Conservation (phyloP, 164 flowering plant species). For the Saururus chinensis region DNA sequence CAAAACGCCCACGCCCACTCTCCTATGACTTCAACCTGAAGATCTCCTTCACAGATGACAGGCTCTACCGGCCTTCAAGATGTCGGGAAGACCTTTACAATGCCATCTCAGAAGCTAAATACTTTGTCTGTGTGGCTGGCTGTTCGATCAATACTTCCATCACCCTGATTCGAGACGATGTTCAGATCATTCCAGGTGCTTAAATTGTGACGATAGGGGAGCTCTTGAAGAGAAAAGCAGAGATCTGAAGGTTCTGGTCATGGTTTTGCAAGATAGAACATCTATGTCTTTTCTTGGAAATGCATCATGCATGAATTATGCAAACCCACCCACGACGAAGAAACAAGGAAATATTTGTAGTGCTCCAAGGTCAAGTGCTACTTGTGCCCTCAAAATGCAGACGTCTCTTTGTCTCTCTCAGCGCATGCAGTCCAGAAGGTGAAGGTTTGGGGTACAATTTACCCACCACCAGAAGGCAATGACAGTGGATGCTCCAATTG, state of each 20-base stretch:
- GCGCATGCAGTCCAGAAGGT: not conserved
- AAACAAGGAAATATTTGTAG: constrained; percentile 56
- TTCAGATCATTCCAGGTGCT: constrained; percentile 54
- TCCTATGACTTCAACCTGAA: constrained; percentile 45
- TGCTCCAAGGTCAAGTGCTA: constrained; percentile 69
- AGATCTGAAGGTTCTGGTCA: constrained; percentile 74
- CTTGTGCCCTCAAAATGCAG: constrained; percentile 36
- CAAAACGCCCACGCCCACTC: constrained; percentile 92
- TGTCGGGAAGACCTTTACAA: constrained; percentile 87
- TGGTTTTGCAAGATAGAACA: constrained; percentile 86
- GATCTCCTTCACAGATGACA: constrained; percentile 11
- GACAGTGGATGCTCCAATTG: constrained; percentile 39
- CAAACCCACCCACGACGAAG: constrained; percentile 77
- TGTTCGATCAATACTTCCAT: constrained; percentile 76
- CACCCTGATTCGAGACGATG: constrained; percentile 55
- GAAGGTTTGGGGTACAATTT: constrained; percentile 13
- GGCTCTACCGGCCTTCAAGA: constrained; percentile 28
- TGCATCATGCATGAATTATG: constrained; percentile 82
- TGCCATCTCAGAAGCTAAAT: constrained; percentile 71
- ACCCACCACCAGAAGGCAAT: constrained; percentile 92
- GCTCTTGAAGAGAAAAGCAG: constrained; percentile 66
- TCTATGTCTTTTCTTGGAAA: constrained; percentile 71
- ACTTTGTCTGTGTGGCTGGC: constrained; percentile 83
- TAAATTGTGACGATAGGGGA: constrained; percentile 69
- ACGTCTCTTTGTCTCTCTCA: not conserved